phyloP scores from a whole-genome alignment of 495 filamentous ascomycete species.

The Daldinia grandis region DNA sequence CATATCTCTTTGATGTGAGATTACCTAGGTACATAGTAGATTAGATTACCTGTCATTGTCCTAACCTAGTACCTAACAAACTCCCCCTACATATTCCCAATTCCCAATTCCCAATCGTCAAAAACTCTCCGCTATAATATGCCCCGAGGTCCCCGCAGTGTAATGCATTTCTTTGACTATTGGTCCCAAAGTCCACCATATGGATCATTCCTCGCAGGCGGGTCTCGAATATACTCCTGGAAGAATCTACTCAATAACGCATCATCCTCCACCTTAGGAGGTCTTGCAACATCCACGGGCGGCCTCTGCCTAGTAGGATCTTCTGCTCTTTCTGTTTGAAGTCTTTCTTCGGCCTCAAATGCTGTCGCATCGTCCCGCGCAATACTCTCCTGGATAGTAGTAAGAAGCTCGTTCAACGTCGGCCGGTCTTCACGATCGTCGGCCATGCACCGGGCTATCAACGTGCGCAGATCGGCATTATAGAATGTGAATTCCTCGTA shows the following conservation, averaged over 20 bases:
- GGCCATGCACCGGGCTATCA: constrained; percentile 37
- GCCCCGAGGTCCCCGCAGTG: not conserved
- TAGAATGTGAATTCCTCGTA: constrained; percentile 9
- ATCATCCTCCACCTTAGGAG: constrained; percentile 23
- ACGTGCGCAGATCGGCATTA: constrained; percentile 14
- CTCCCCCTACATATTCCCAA: no score
- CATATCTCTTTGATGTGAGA: no score
- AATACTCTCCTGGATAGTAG: constrained; percentile 11
- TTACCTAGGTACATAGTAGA: no score
- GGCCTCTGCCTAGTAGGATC: constrained; percentile 6
- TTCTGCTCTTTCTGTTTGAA: not conserved
- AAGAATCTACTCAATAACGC: constrained; percentile 21
- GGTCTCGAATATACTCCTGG: constrained; percentile 25
- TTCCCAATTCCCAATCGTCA: no score
- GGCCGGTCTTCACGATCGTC: constrained; percentile 21
- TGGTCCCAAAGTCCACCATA: not conserved
- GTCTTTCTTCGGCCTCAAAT: not conserved
- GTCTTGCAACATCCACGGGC: constrained; percentile 7
- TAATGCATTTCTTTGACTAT: not conserved
- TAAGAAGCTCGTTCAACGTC: constrained; percentile 8
- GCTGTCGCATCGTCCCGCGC: constrained; percentile 11
- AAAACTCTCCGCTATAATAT: not conserved
- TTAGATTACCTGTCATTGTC: not conserved
- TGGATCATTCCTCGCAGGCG: constrained; percentile 8
- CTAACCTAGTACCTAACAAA: no score